Conservation (phyloP, 2,329 filamentous ascomycete species). For the Talaromyces sp. region DNA sequence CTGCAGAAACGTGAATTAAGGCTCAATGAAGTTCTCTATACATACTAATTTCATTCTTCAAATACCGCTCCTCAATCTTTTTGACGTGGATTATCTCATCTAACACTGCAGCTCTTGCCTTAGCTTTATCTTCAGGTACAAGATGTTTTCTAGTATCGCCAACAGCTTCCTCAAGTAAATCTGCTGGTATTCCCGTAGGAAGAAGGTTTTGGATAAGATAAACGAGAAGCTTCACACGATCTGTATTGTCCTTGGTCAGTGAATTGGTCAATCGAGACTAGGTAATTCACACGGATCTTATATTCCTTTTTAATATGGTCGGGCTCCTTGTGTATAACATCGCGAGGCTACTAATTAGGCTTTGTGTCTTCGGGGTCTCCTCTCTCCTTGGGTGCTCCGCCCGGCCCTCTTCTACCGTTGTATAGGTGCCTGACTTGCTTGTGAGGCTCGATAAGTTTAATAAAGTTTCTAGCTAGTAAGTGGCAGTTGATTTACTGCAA, state of each 20-base stretch:
- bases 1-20: not conserved
- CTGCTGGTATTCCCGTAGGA: constrained; percentile 36
- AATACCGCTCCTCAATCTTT: constrained; percentile 42
- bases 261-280: not conserved
- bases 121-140: constrained; percentile 32
- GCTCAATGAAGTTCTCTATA: not conserved
- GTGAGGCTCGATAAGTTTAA: constrained; percentile 48
- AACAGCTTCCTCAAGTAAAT: constrained; percentile 42
- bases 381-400: constrained; percentile 37
- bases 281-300: constrained; percentile 29
- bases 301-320: constrained; percentile 50
- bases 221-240: constrained; percentile 33
- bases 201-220: constrained; percentile 43
- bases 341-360: constrained; percentile 46
- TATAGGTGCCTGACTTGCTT: constrained; percentile 52
- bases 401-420: constrained; percentile 42
- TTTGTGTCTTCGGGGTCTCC: constrained; percentile 47
- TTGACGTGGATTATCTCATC: constrained; percentile 44
- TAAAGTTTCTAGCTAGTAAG: constrained; percentile 46
- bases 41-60: constrained; percentile 44
- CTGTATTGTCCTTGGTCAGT: constrained; percentile 1
- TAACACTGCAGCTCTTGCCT: constrained; percentile 33
- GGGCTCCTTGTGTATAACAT: constrained; percentile 50
- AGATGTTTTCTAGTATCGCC: constrained; percentile 41
- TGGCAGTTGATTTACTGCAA: constrained; percentile 50